Evolutionary conservation across 2,329 filamentous ascomycete species (phyloP), one percentile per base, ranked within the genome.

Genomic region (Diaporthe sp.): DNA sequence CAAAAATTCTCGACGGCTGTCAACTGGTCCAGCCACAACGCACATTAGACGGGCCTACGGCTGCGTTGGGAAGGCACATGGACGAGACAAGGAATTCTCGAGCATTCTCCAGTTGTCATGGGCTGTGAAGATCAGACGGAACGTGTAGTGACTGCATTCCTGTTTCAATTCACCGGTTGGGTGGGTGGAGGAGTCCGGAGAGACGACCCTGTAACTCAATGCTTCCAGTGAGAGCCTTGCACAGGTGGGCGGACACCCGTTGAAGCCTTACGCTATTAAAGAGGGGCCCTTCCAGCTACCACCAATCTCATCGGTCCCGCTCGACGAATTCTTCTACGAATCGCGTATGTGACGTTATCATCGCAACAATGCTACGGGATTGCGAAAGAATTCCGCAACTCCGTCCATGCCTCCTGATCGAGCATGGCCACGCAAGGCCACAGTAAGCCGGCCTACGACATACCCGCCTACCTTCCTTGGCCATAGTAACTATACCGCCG

Each of bases 1-100:
- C 64, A 52, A 67, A 67, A 52, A 38, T 67, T 67, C 30, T 38
- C 64, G 64, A 52, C 60, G 64, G 64, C 64, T 67, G 64, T 67
- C 64, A 67, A 67, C 30, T 52, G 22, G 64, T 28, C 45, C 64
- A 52, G 30, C 45, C 22, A 38, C 45, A 52, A 28, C 3, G 19
- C 35, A 67, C 30, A 52, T 67, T 67, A 67, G 64, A 67, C 45
- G 64, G 64, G 45, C 45, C 22, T 67, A 67, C 45, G 13, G 30
- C 64, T 52, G 28, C 52, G 30, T 25, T 25, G 45, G 64, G 64
- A 52, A 67, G 45, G 33, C 45, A 35, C 28, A 35, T 67, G 28
- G 15, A 67, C 64, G 45, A 67, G 64, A 52, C 64, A 38, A 38
- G 64, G 30, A 19, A 67, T 35, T 38, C n/a, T 67, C 42, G 13